Percentiles rank a stretch among this genome's conserved stretches.
Evolutionary conservation across 2,329 filamentous ascomycete species (phyloP).

Genomic region (Pseudopyricularia javanii): DNA sequence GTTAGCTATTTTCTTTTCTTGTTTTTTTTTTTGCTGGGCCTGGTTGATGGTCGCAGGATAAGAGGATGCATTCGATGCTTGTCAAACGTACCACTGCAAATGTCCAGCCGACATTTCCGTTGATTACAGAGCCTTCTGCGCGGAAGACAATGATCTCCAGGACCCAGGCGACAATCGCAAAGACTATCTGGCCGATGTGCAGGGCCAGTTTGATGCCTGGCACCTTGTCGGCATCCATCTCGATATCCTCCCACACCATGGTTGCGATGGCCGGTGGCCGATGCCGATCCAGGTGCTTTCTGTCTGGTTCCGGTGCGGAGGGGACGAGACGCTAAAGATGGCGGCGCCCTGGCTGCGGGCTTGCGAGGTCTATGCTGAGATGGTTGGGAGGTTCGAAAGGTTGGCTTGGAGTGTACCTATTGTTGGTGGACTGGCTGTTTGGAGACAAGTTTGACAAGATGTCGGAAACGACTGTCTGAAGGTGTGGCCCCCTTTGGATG

Average conservation of each 20-base stretch:
- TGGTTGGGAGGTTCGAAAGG: background rate
- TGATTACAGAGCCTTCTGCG: conserved; percentile 32
- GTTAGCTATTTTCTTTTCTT: background rate
- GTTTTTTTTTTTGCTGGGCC: background rate
- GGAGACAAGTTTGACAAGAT: background rate
- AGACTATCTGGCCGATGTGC: conserved; percentile 40
- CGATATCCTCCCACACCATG: conserved; percentile 31
- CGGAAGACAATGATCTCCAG: conserved; percentile 49
- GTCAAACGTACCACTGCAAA: conserved; percentile 44
- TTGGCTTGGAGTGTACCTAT: background rate
- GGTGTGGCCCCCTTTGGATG: too few species aligned
- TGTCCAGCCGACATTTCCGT: conserved; percentile 49
- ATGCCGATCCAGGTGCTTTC: background rate
- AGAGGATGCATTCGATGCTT: background rate
- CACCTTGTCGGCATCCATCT: conserved; percentile 40
- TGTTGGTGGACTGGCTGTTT: background rate
- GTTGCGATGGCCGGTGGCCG: background rate
- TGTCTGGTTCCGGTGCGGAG: too few species aligned
- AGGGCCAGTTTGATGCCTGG: conserved; percentile 44
- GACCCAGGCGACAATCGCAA: conserved; percentile 43
- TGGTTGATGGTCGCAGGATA: background rate
- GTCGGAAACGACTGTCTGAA: background rate
- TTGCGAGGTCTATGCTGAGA: background rate
- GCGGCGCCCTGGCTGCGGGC: background rate
- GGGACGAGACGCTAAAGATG: background rate